phyloP scores from a whole-genome alignment of 106 monocot genomes.

The Vanilla planifolia region DNA sequence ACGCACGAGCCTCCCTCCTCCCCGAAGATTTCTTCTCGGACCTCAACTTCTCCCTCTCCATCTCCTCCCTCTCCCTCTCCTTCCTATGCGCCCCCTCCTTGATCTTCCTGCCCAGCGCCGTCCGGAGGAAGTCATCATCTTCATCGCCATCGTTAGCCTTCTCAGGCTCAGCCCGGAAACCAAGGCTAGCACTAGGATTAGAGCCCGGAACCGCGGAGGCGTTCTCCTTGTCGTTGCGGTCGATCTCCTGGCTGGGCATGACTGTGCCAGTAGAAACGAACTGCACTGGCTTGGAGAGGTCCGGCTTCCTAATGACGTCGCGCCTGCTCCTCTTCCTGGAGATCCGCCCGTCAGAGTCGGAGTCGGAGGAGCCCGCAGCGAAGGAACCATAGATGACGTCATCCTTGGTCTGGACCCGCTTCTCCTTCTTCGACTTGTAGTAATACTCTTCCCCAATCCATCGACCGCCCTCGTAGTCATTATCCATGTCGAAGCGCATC shows the following conservation, averaged over 20 bases:
- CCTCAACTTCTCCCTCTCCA: constrained; percentile 25
- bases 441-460: constrained; percentile 64
- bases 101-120: constrained; percentile 60
- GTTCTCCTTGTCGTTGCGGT: constrained; percentile 11
- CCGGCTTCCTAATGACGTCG: constrained; percentile 35
- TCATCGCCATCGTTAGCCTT: constrained; percentile 14
- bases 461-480: constrained; percentile 51
- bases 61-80: constrained; percentile 18
- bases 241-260: constrained; percentile 49
- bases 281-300: constrained; percentile 66
- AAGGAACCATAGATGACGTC: constrained; percentile 60
- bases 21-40: constrained; percentile 9
- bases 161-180: constrained; percentile 14
- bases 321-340: constrained; percentile 31
- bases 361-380: constrained; percentile 26
- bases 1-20: constrained; percentile 11
- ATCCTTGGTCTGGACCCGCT: constrained; percentile 38
- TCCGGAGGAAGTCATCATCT: constrained; percentile 45
- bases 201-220: neutral
- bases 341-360: constrained; percentile 28
- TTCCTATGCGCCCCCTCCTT: constrained; percentile 46
- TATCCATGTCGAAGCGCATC: constrained; percentile 58
- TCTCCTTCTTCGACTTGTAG: constrained; percentile 31
- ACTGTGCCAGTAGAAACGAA: constrained; percentile 74
- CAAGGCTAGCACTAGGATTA: constrained; percentile 24